Conservation (phyloP, 805 yeast genomes). For the Sugiyamaella smithiae region DNA sequence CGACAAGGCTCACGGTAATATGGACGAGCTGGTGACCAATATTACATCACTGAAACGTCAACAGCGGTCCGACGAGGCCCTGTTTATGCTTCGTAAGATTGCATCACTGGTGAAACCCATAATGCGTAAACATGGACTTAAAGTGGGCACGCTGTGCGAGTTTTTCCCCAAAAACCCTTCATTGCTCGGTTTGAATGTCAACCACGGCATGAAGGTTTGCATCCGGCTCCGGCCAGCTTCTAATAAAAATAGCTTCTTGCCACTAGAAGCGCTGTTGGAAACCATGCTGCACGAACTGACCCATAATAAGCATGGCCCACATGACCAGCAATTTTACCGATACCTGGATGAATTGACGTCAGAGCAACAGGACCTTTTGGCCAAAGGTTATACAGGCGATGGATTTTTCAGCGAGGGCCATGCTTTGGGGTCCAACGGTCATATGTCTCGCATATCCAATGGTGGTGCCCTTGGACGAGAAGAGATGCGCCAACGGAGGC, state of each 20-base stretch:
- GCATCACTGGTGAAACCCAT: constrained; percentile 72
- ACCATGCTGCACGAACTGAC: constrained; percentile 87
- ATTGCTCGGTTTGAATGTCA: constrained; percentile 79
- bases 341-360: constrained; percentile 59
- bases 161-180: constrained; percentile 69
- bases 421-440: constrained; percentile 39
- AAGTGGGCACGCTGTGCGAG: constrained; percentile 69
- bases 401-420: constrained; percentile 51
- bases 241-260: constrained; percentile 53
- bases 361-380: constrained; percentile 41
- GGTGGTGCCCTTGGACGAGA: constrained; percentile 8
- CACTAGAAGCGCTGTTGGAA: constrained; percentile 63
- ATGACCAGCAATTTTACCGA: constrained; percentile 66
- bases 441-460: not conserved
- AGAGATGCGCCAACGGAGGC: constrained; percentile 21
- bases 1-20: too few species aligned
- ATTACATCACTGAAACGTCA: constrained; percentile 46
- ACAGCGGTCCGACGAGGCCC: constrained; percentile 48
- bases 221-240: constrained; percentile 63
- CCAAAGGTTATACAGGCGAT: constrained; percentile 43
- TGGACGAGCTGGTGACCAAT: constrained; percentile 18
- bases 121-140: constrained; percentile 63
- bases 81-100: constrained; percentile 60
- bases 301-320: constrained; percentile 79
- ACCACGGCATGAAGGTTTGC: constrained; percentile 68